Base-by-base conservation (phyloP, 2,329 filamentous ascomycete species). In the Aspergillus chevalieri region DNA sequence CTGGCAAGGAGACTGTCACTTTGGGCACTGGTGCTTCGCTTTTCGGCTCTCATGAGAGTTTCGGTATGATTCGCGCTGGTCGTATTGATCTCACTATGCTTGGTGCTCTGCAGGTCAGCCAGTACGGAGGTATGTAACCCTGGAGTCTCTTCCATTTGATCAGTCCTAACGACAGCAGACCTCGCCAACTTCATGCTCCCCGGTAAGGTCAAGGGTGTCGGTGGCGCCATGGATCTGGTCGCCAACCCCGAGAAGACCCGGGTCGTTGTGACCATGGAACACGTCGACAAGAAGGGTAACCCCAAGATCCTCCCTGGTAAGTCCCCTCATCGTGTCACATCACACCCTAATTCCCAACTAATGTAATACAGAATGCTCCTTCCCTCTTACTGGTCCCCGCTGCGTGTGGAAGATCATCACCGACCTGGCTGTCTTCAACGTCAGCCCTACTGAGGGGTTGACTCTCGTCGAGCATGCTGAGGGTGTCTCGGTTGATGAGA, bases 171-270 rank as follows among this genome's bases (percentile, higher is more conserved):
- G 14, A n/a, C 12, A 6, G 10, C 14, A 49, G 89, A 94, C 65
- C 73, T 94, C 47, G 89, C 89, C 49, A 93, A 93, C 73, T 94
- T 89, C 76, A 93, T 93, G 85, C 85, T 94, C 57, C 89, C 89
- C 0, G 89, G 89, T 47, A 93, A 92, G 72, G 82, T 68, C 47
- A 93, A 93, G 78, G 89, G 89, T 44, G 91, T 94, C 80, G 89
- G 89, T 52, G 84, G 84, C 46, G 84, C 84, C 43, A 87, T 87
- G 84, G 84, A 87, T 64, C 71, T 87, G n/a, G 83, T 87, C 12
- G 83, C 81, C 52, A 86, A 87, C 70, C 84, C 84, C 1, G 80
- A 84, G 59, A 78, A 78, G 64, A 87, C 84, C 59, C 87, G 85
- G 74, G 84, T 87, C 54, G 82, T 87, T 14, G 83, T 87, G 3